Base-by-base conservation (phyloP, 2,329 filamentous ascomycete species). In the Rhynchosporium graminicola region DNA sequence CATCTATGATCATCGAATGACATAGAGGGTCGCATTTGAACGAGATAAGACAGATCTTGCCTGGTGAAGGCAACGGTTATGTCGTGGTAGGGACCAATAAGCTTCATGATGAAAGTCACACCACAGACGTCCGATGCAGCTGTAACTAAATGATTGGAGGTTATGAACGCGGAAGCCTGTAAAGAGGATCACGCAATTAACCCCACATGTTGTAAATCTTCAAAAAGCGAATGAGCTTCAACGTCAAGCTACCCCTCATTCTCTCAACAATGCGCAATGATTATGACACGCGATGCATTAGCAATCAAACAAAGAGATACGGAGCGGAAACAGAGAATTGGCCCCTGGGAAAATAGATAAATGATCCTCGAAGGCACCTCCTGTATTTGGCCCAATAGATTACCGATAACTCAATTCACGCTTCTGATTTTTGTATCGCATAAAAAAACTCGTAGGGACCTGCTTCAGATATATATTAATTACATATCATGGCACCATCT, bases 401-500 rank as follows among this genome's bases (percentile, higher is more conserved):
- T n/a, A 36, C 31, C 43, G 43, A 33, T 40, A 56, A n/a, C 43
- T 46, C n/a, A n/a, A 4, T 46, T 46, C 43, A 20, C 43, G 43
- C 43, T 46, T 46, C 20, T 46, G n/a, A 20, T 46, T 46, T 46
- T 46, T n/a, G 20, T 20, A 46, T 2, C 43, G 26, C 43, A 10
- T 6, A 2, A 20, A 46, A 46, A 46, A 4, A 46, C 9, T 36
- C 33, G 33, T 10, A 46, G 4, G 26, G 7, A 9, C 40, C 10
- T 12, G 15, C 40, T n/a, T 43, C 4, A 15, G 4, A 12, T 15
- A 9, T 7, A n/a, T 12, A n/a, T 12, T n/a, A 43, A 12, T 43
- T 59, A 26, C 54, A 20, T 45, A 54, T 26, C 59, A 84, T 84
- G 81, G 80, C 82, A 55, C 70, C 71, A 36, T 72, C 70, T 59